A percentile compares a stretch with the other conserved stretches of the same genome.
These are phyloP conservation scores for Vanilla planifolia DNA, from an alignment of 106 monocot species.

Conservation along the genomic window DNA sequence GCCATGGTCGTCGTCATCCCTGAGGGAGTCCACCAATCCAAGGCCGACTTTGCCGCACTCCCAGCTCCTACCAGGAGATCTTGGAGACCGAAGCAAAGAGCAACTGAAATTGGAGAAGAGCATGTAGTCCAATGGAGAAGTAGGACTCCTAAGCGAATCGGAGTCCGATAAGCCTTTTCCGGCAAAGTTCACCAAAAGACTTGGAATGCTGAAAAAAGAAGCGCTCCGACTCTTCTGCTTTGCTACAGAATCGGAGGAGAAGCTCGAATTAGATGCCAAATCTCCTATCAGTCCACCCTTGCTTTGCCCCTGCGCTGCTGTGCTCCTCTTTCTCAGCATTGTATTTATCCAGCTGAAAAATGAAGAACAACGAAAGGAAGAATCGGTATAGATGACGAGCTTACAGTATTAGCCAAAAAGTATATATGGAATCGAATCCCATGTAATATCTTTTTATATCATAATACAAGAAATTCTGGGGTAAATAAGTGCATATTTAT, in stretches of 20 bases:
- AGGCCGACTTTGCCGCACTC: constrained; percentile 48
- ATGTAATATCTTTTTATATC: no score
- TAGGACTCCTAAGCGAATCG: constrained; percentile 63
- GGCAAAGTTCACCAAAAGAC: constrained; percentile 50
- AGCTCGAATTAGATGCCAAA: constrained; percentile 22
- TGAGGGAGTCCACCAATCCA: constrained; percentile 47
- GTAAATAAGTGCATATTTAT: no score
- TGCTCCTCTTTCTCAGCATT: constrained; percentile 55
- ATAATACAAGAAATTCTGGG: no score
- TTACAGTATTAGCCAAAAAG: no score
- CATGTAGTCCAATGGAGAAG: constrained; percentile 57
- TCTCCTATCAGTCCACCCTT: constrained; percentile 17
- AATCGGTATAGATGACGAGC: neutral
- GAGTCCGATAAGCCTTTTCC: constrained; percentile 28
- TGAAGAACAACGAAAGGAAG: neutral
- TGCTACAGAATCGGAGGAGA: constrained; percentile 9
- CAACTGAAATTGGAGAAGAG: constrained; percentile 32
- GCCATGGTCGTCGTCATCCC: neutral
- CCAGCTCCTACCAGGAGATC: constrained; percentile 50
- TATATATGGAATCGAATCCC: no score
- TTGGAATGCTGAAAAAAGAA: constrained; percentile 48
- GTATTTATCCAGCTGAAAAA: neutral
- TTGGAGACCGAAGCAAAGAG: constrained; percentile 25
- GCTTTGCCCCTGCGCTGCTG: constrained; percentile 22
- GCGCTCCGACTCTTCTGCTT: constrained; percentile 19